A percentile compares a stretch with the other conserved stretches of the same genome.
phyloP scores from a whole-genome alignment of 331 rosid genomes.

The Pyrus hybrid region DNA sequence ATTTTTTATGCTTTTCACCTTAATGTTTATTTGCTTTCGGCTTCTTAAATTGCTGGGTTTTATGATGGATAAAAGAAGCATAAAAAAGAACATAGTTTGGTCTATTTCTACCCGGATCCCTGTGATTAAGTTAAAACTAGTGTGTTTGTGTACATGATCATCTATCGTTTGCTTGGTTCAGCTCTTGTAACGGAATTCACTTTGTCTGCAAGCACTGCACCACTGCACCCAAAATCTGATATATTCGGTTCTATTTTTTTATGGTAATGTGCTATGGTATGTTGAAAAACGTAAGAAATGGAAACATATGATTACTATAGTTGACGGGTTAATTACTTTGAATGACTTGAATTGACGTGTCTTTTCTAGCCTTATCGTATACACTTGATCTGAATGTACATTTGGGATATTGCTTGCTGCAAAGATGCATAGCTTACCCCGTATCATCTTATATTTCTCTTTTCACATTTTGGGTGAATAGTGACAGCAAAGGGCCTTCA shows the following conservation, averaged over 20 bases:
- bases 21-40: neutral
- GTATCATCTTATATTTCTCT: conserved; percentile 8
- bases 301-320: neutral
- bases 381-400: neutral
- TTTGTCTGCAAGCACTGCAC: neutral
- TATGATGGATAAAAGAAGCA: neutral
- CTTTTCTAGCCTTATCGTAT: neutral
- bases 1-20: neutral
- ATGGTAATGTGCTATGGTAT: neutral
- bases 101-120: neutral
- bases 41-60: neutral
- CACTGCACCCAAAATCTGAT: neutral
- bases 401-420: neutral
- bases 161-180: neutral
- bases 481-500: conserved; percentile 30
- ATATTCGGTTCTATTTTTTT: neutral
- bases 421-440: conserved; percentile 1
- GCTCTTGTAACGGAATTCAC: neutral
- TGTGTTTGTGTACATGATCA: neutral
- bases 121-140: neutral
- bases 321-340: neutral
- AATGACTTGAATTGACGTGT: neutral
- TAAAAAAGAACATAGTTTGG: neutral
- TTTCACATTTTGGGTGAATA: conserved; percentile 19
- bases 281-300: neutral